phyloP scores from a whole-genome alignment of 2,329 filamentous ascomycete species.

The Zymoseptoria pseudotritici region DNA sequence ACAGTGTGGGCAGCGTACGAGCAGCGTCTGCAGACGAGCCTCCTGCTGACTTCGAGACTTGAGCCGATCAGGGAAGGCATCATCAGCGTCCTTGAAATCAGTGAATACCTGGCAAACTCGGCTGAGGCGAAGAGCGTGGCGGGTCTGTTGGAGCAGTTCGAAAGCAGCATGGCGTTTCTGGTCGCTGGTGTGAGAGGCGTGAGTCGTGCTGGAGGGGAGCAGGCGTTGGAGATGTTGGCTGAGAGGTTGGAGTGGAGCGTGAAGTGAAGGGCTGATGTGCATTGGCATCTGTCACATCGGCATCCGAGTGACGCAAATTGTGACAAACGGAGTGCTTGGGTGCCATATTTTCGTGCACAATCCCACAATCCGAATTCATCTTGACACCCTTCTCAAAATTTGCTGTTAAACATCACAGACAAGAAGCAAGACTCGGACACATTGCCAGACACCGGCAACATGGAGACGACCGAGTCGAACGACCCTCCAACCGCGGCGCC shows the following conservation, averaged over 20 bases:
- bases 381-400: too few species aligned
- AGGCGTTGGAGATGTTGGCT: conserved; percentile 70
- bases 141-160: conserved; percentile 55
- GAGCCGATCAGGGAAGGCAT: conserved; percentile 64
- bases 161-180: conserved; percentile 61
- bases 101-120: conserved; percentile 38
- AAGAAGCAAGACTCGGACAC: neutral
- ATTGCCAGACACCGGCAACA: neutral
- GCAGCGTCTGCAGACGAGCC: conserved; percentile 56
- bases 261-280: neutral
- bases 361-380: too few species aligned
- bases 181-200: conserved; percentile 66
- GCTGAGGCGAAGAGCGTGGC: conserved; percentile 44
- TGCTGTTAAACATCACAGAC: too few species aligned
- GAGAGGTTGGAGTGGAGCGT: conserved; percentile 60
- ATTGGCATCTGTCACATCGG: neutral
- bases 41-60: conserved; percentile 62
- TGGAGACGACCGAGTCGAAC: neutral
- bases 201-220: conserved; percentile 64
- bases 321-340: too few species aligned
- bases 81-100: conserved; percentile 68
- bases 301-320: too few species aligned
- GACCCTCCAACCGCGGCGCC: too few species aligned
- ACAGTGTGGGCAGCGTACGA: conserved; percentile 58
- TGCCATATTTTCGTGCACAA: too few species aligned